Percentiles rank a stretch among this genome's conserved stretches.
phyloP scores from a whole-genome alignment of 495 filamentous ascomycete species.

The Podospora pseudocomata region DNA sequence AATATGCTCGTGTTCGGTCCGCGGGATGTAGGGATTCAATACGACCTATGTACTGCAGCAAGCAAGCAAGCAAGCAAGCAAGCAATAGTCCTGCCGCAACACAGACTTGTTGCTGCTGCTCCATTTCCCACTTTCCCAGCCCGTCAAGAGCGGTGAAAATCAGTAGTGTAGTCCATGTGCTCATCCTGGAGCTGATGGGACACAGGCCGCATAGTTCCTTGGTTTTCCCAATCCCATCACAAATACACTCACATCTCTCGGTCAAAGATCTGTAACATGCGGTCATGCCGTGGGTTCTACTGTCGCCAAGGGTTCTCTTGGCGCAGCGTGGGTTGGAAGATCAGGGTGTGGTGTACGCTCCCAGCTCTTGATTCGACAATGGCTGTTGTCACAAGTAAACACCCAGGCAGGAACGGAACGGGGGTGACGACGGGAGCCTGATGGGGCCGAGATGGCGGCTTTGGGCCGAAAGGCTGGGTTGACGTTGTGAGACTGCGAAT shows the following conservation, averaged over 20 bases:
- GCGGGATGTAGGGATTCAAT: neutral
- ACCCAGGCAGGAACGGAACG: slow-evolving; percentile 36
- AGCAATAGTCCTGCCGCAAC: slow-evolving; percentile 23
- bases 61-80: neutral
- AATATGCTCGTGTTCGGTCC: neutral
- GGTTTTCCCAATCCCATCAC: neutral
- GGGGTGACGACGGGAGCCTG: slow-evolving; percentile 28
- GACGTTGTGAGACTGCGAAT: slow-evolving; percentile 16
- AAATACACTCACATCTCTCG: neutral
- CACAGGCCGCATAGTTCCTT: neutral
- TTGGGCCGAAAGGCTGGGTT: slow-evolving; percentile 26
- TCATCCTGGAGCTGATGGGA: neutral
- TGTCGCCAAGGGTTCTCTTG: slow-evolving; percentile 19
- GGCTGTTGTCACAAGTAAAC: slow-evolving; percentile 32
- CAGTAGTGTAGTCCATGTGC: neutral
- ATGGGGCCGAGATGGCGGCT: slow-evolving; percentile 23
- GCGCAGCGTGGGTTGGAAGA: slow-evolving; percentile 16
- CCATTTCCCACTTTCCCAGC: slow-evolving; percentile 3
- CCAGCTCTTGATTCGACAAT: slow-evolving; percentile 40
- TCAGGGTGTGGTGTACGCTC: slow-evolving; percentile 32
- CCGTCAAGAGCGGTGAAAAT: slow-evolving; percentile 30
- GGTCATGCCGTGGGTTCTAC: slow-evolving; percentile 15
- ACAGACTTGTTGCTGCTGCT: slow-evolving; percentile 14
- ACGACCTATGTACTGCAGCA: slow-evolving; percentile 1
- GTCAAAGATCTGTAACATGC: neutral